phyloP scores from a whole-genome alignment of 2,329 filamentous ascomycete species.

The Chaetomium olivaceum region DNA sequence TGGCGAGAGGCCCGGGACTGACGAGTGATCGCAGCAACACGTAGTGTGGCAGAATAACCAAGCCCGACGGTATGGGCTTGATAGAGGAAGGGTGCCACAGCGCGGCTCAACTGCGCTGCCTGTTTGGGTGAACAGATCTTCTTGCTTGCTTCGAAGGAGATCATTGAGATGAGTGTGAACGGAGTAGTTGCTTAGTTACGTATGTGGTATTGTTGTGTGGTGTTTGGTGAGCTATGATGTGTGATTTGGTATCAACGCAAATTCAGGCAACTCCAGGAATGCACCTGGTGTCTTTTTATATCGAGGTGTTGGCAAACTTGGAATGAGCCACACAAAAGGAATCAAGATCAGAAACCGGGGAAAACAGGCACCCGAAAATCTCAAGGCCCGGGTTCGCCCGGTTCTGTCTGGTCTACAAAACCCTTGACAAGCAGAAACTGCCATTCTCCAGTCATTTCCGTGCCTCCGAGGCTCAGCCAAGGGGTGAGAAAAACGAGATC shows the following conservation, averaged over 20 bases:
- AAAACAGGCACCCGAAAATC: background rate
- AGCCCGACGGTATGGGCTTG: slow-evolving; percentile 26
- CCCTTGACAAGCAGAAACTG: slow-evolving; percentile 1
- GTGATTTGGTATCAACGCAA: background rate
- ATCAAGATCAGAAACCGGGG: background rate
- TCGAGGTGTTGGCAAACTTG: background rate
- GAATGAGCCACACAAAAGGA: background rate
- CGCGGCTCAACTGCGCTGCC: slow-evolving; percentile 33
- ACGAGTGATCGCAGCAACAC: slow-evolving; percentile 34
- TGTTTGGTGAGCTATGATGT: background rate
- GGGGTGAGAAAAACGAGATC: background rate
- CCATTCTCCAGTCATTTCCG: background rate
- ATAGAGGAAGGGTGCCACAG: slow-evolving; percentile 25
- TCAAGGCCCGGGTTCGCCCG: slow-evolving; percentile 18
- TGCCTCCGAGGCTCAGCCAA: background rate
- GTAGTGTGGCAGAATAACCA: slow-evolving; percentile 33
- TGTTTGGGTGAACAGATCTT: slow-evolving; percentile 36
- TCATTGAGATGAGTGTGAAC: slow-evolving; percentile 30
- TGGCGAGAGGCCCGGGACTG: slow-evolving; percentile 22
- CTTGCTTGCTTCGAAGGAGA: slow-evolving; percentile 33
- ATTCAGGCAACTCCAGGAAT: background rate
- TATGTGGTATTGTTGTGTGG: background rate
- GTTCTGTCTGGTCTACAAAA: slow-evolving; percentile 7
- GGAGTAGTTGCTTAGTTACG: background rate
- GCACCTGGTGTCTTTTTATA: background rate